phyloP scores from a whole-genome alignment of 129 eudicot genomes.

The Centrapalus pauciflorus region DNA sequence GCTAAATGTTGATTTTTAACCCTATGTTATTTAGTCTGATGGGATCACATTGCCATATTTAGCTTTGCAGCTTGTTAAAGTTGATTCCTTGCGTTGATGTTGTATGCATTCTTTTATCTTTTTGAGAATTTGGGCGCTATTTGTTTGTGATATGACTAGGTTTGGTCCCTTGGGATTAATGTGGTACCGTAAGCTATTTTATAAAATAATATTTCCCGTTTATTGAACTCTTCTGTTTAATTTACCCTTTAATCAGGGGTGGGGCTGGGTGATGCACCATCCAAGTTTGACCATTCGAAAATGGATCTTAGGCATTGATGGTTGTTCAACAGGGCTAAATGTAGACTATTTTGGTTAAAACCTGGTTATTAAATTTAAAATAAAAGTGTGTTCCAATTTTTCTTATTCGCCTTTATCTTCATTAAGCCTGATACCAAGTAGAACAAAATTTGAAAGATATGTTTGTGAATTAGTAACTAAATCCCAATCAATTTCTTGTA shows the following conservation, averaged over 20 bases:
- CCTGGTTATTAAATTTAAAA: not conserved
- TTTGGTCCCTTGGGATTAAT: slow-evolving; percentile 15
- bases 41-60: slow-evolving; percentile 41
- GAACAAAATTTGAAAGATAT: not conserved
- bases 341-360: not conserved
- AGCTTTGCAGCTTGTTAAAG: not conserved
- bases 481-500: not conserved
- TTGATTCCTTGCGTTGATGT: slow-evolving; percentile 1
- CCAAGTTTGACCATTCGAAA: no score
- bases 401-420: not conserved
- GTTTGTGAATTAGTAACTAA: not conserved
- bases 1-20: slow-evolving; percentile 8
- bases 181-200: slow-evolving; percentile 3
- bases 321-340: not conserved
- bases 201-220: not conserved
- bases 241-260: slow-evolving; percentile 3
- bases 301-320: slow-evolving; percentile 24
- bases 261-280: not conserved
- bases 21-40: slow-evolving; percentile 10
- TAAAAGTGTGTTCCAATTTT: not conserved
- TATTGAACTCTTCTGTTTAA: slow-evolving; percentile 8
- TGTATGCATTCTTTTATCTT: not conserved
- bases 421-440: not conserved
- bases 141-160: slow-evolving; percentile 8
- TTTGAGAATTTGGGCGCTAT: slow-evolving; percentile 5